Evolutionary conservation across 371 early-diverging fungal species (phyloP).

Genomic region (Mortierella sp.): DNA sequence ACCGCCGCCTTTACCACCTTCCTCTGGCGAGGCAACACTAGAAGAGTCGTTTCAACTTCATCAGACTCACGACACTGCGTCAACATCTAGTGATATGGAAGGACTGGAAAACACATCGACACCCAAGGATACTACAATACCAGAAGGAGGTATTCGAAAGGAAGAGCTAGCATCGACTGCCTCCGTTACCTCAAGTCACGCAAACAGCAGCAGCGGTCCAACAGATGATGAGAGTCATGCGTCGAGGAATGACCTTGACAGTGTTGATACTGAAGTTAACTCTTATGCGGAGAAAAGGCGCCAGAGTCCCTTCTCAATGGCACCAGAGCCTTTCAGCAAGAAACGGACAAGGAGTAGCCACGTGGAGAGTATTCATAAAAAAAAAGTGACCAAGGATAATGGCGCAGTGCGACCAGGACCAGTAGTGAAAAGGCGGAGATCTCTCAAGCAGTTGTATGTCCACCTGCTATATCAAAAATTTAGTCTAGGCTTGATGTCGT

Average conservation of each 20-base stretch:
- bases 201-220: too few species aligned
- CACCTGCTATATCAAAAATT: background rate
- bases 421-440: slow-evolving; percentile 1
- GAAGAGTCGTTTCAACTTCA: background rate
- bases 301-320: slow-evolving; percentile 1
- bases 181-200: background rate
- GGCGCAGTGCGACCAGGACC: slow-evolving; percentile 3
- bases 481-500: too few species aligned
- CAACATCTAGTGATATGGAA: background rate
- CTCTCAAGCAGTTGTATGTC: slow-evolving; percentile 9
- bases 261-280: slow-evolving; percentile 3
- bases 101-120: background rate
- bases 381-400: slow-evolving; percentile 8
- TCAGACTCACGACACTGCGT: background rate
- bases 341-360: slow-evolving; percentile 26
- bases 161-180: background rate
- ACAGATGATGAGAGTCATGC: background rate
- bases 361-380: slow-evolving; percentile 18
- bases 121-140: background rate
- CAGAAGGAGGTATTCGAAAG: background rate
- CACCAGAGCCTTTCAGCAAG: slow-evolving; percentile 4
- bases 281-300: slow-evolving; percentile 21
- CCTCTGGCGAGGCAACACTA: background rate
- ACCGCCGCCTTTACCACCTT: background rate
- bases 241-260: slow-evolving; percentile 4